phyloP scores from a whole-genome alignment of 2,329 filamentous ascomycete genomes.

The Aspergillus terreus region DNA sequence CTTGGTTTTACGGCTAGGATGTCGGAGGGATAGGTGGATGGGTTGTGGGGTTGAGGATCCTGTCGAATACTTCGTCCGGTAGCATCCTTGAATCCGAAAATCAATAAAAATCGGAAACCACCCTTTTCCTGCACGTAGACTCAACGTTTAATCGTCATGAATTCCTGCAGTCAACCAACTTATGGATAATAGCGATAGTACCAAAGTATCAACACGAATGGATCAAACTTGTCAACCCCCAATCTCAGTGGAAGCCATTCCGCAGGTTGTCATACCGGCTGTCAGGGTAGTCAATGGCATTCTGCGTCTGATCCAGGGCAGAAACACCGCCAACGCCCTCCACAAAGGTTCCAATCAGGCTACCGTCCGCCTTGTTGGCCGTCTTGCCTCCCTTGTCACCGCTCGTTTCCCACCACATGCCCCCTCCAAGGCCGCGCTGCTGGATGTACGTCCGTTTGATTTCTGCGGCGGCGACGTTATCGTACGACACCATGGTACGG shows the following conservation, averaged over 20 bases:
- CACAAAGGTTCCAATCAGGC: constrained; percentile 61
- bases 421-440: constrained; percentile 68
- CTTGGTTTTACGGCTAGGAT: constrained; percentile 6
- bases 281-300: constrained; percentile 37
- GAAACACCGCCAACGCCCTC: constrained; percentile 31
- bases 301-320: constrained; percentile 33
- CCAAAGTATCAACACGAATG: not conserved
- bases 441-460: constrained; percentile 70
- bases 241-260: constrained; percentile 21
- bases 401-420: constrained; percentile 94
- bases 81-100: constrained; percentile 13
- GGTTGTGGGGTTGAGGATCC: constrained; percentile 9
- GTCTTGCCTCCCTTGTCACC: constrained; percentile 62
- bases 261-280: constrained; percentile 40
- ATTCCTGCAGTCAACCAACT: constrained; percentile 5
- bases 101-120: constrained; percentile 16
- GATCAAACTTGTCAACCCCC: not conserved
- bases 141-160: constrained; percentile 5
- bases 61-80: constrained; percentile 17
- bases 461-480: constrained; percentile 56
- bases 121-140: not conserved
- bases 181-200: not conserved
- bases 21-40: constrained; percentile 12
- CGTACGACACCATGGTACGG: constrained; percentile 72
- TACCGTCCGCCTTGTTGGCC: constrained; percentile 43